Evolutionary conservation across 2,329 filamentous ascomycete species (phyloP), one percentile per base, ranked within the genome.

Genomic region (Fusarium graminum): DNA sequence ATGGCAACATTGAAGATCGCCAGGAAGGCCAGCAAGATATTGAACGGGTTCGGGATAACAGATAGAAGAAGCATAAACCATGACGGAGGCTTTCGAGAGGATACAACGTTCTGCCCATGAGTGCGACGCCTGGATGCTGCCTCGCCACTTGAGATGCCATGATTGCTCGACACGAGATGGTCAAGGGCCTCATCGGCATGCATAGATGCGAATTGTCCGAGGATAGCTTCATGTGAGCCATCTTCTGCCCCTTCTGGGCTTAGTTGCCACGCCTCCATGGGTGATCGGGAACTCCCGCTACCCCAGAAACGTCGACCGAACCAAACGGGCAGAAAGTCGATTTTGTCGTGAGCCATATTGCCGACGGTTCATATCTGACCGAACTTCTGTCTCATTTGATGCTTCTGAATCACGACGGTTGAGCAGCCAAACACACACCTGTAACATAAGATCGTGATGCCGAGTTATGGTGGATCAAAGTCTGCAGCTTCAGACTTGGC

Each of bases 401-500:
- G 2, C 5, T 17, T n/a, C 4, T 17, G 5, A 9, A 17, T 4
- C 2, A 12, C 7, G 4, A 25, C 39, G 32, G 6, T 5, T 26
- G 12, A 16, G 8, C 2, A 7, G 12, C 11, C 0, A 4, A 1
- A 2, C 11, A 25, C 50, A 2, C 34, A 46, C 50, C 6, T 29
- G 8, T 7, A 29, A 12, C 8, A 29, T 7, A 29, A 29, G 28
- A 11, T 17, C 28, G 3, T 43, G 5, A 10, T 6, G 1, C n/a
- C 14, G n/a, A 26, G 19, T 13, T 49, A 53, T 14, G 51, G 51
- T 29, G 51, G 51, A 53, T 53, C 51, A 30, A 53, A 53, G 30
- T 39, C 51, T 53, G 51, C 51, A 12, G 42, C 40, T 29, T 38
- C 51, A 53, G 51, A 53, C 51, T 49, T 53, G 17, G 25, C 30